These are phyloP conservation scores for Fusarium haematococcum DNA, from an alignment of 2,329 filamentous ascomycete genomes.

Conservation along the genomic window DNA sequence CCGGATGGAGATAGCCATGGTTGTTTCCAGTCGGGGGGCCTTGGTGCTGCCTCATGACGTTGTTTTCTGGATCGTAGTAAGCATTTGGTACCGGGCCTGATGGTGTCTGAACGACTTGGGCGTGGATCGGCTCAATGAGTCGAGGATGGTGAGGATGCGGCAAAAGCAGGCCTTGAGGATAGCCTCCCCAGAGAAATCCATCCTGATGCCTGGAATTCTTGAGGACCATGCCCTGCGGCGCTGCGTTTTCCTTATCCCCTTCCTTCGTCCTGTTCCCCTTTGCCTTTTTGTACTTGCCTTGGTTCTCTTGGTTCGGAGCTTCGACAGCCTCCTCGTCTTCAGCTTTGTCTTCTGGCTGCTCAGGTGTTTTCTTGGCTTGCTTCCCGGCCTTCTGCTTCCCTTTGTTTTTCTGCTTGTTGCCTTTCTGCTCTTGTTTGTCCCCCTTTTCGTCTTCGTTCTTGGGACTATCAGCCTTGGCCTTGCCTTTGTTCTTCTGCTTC, in stretches of 20 bases:
- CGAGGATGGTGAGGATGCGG: conserved; percentile 55
- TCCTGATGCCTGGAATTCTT: conserved; percentile 24
- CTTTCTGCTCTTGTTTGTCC: conserved; percentile 26
- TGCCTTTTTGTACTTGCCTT: conserved; percentile 32
- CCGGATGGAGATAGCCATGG: conserved; percentile 60
- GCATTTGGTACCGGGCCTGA: conserved; percentile 70
- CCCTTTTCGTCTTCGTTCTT: conserved; percentile 19
- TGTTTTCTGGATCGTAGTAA: conserved; percentile 65
- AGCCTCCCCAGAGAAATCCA: conserved; percentile 40
- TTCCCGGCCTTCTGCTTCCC: conserved; percentile 11
- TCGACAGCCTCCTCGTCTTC: conserved; percentile 16
- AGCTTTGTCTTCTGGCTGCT: conserved; percentile 11
- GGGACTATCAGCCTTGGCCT: not conserved
- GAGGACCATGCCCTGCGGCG: conserved; percentile 7
- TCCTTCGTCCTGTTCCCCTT: conserved; percentile 2
- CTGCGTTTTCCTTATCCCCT: conserved; percentile 12
- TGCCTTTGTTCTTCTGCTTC: conserved; percentile 15
- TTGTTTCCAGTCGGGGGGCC: conserved; percentile 67
- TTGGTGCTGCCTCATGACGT: conserved; percentile 68
- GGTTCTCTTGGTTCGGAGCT: conserved; percentile 23
- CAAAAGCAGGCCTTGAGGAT: conserved; percentile 44
- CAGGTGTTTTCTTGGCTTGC: conserved; percentile 4
- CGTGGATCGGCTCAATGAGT: conserved; percentile 60
- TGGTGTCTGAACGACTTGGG: conserved; percentile 61
- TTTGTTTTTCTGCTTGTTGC: conserved; percentile 21